These are phyloP conservation scores for Heterobasidion occidentale DNA, from an alignment of 1,284 basidiomycete genomes.

Conservation along the genomic window DNA sequence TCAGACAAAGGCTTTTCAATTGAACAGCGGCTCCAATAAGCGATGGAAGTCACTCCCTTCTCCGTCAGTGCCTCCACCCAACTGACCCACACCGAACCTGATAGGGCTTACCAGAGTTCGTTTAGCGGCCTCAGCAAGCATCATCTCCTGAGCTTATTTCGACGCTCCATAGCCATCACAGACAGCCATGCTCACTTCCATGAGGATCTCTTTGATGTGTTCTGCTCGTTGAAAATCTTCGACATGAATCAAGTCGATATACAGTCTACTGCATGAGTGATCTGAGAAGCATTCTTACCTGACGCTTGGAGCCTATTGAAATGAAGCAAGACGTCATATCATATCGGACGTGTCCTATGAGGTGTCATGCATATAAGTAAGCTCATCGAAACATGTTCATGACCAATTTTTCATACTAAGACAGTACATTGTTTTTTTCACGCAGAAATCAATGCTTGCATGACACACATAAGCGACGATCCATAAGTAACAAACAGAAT, in stretches of 20 bases:
- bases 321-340: too few relatives aligned
- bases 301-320: too few relatives aligned
- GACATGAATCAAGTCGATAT: too few relatives aligned
- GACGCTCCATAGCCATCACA: neutral
- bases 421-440: too few relatives aligned
- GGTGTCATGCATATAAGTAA: too few relatives aligned
- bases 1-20: neutral
- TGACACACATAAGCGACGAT: too few relatives aligned
- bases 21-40: slow-evolving; percentile 19
- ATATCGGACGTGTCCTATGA: too few relatives aligned
- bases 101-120: neutral
- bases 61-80: neutral
- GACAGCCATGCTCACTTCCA: neutral
- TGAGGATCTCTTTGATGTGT: neutral
- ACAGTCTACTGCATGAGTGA: too few relatives aligned
- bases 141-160: neutral
- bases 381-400: too few relatives aligned
- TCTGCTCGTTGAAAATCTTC: neutral
- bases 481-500: neutral
- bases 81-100: neutral
- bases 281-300: too few relatives aligned
- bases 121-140: neutral
- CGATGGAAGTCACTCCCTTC: neutral
- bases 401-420: too few relatives aligned
- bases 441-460: too few relatives aligned